Evolutionary conservation across 2,329 filamentous ascomycete genomes (phyloP).

Genomic region (Pseudocercospora crystallina): DNA sequence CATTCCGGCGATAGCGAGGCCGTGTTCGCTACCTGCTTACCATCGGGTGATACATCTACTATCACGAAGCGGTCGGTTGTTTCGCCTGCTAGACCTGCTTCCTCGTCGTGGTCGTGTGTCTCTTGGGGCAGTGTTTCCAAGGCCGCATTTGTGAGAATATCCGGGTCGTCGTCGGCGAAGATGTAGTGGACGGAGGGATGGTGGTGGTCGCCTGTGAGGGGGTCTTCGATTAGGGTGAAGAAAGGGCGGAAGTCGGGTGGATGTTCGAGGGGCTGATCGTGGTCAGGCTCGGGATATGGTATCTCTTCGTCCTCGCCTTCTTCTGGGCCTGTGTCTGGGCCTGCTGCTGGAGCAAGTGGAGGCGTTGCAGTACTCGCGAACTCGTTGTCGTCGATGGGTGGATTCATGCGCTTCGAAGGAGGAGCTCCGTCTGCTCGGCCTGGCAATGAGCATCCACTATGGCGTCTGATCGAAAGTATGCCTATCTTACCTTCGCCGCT

Average conservation of each 20-base stretch:
- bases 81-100: neutral
- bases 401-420: neutral
- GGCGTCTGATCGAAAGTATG: too few relatives aligned
- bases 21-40: slow-evolving; percentile 61
- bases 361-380: slow-evolving; percentile 3
- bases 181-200: slow-evolving; percentile 90
- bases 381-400: slow-evolving; percentile 16
- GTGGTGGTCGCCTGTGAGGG: slow-evolving; percentile 68
- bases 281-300: slow-evolving; percentile 22
- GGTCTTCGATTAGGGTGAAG: slow-evolving; percentile 81
- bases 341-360: neutral
- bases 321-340: slow-evolving; percentile 9
- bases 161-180: slow-evolving; percentile 86
- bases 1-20: slow-evolving; percentile 74
- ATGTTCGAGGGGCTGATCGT: slow-evolving; percentile 20
- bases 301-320: slow-evolving; percentile 20
- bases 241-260: slow-evolving; percentile 68
- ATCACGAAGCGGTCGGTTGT: slow-evolving; percentile 56
- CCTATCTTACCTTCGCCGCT: too few relatives aligned
- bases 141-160: slow-evolving; percentile 68
- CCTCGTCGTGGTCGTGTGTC: slow-evolving; percentile 30
- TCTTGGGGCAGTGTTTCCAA: slow-evolving; percentile 52
- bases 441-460: too few relatives aligned
- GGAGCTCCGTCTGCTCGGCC: too few relatives aligned
- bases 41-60: slow-evolving; percentile 51